Base-by-base conservation (phyloP, 331 rosid genomes). In the Ulmus americana region DNA sequence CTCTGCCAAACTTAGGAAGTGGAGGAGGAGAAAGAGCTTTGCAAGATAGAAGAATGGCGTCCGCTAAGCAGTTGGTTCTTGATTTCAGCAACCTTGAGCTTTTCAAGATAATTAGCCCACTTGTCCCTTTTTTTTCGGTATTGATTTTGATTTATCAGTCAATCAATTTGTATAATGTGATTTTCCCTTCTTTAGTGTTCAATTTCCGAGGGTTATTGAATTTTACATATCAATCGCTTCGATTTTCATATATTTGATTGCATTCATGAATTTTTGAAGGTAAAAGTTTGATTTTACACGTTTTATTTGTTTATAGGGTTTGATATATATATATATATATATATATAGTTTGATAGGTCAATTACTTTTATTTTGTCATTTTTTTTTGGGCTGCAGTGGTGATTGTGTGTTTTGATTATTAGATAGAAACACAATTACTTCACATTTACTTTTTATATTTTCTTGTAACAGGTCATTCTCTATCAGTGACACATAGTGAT, bases 71-170 rank as follows among this genome's bases (percentile, higher is more conserved):
- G 1, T 72, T 91, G 58, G 84, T 88, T 55, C 91, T 84, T 45
- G 84, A 84, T 55, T 76, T 88, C 16, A 78, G 87, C 77, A 80
- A 83, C 22, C 95, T 90, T 18, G 86, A 88, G 63, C 87, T 81
- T 88, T 10, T 86, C 9, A 88, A 86, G 97, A 96, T 91, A 12
- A 38, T 16, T 1, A 47, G 28, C 40, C 56, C 13, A 18, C 9
- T 53, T 55, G 9, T 13, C 8, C 59, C 58, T 13, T 0, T 46
- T 47, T 14, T 64, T n/a, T 39, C 12, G 7, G 8, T 0, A 6
- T 9, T 38, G 1, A 39, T 39, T 28, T 28, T 28, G 4, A 28
- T 28, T 2, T 28, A 28, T 28, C 35, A 2, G 35, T 28, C 35
- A 28, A 28, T 28, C 35, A 28, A 28, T 28, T 28, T 28, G 35